These are phyloP conservation scores for Aureobasidium subglaciale DNA, from an alignment of 2,329 filamentous ascomycete genomes.

Conservation along the genomic window DNA sequence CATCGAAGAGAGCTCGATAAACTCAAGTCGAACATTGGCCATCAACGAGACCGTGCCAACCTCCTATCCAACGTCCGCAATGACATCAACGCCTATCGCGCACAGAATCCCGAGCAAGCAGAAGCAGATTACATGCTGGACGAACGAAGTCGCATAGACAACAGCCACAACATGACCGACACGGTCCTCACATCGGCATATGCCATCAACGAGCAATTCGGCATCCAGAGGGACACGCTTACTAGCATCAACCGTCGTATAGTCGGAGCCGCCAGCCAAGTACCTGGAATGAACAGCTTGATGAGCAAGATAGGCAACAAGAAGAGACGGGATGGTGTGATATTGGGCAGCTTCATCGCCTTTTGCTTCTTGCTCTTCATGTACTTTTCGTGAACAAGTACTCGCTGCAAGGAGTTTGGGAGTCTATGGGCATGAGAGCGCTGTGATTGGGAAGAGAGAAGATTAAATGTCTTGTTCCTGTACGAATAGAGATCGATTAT, in stretches of 20 bases:
- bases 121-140: conserved; percentile 97
- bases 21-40: conserved; percentile 63
- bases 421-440: background rate
- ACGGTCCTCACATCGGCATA: conserved; percentile 91
- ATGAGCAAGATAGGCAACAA: conserved; percentile 90
- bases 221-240: conserved; percentile 77
- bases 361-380: conserved; percentile 84
- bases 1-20: conserved; percentile 77
- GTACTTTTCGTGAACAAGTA: conserved; percentile 56
- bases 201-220: conserved; percentile 88
- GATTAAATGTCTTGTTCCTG: background rate
- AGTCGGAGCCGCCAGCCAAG: conserved; percentile 77
- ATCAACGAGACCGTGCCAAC: conserved; percentile 80
- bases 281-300: conserved; percentile 86
- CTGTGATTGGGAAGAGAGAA: conserved; percentile 4
- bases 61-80: conserved; percentile 83
- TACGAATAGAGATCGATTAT: background rate
- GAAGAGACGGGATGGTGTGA: conserved; percentile 90
- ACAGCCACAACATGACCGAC: conserved; percentile 83
- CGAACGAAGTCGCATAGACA: conserved; percentile 77
- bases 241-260: conserved; percentile 86
- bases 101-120: conserved; percentile 65
- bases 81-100: conserved; percentile 85
- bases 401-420: conserved; percentile 1
- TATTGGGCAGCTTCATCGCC: conserved; percentile 84